Evolutionary conservation across 2,329 filamentous ascomycete genomes (phyloP), one percentile per base, ranked within the genome.

Genomic region (Lecanosticta acicola): DNA sequence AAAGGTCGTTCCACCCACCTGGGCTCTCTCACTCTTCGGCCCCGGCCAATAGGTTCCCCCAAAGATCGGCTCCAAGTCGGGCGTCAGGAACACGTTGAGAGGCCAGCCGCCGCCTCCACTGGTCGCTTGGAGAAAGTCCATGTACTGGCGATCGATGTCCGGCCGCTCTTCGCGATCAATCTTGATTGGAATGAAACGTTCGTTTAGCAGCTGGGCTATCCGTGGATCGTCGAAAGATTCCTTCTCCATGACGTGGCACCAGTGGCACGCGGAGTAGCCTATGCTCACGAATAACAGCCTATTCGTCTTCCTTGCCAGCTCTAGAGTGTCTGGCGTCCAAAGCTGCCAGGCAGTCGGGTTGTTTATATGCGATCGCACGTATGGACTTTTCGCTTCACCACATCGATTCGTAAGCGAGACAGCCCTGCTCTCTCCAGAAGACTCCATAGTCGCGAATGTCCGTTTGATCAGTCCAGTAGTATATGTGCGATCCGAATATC

Each of bases 51-150:
- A 97, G 7, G 91, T 96, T 18, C 91, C 91, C 32, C 93, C 93
- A 68, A 96, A 97, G 8, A 98, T 85, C 0, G 93, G 93, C 61
- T 95, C 84, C 19, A 97, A 77, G 56, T 94, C 84, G 0, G 93
- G 89, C 0, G 93, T 98, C 21, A 97, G 77, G 64, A 98, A 97
- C n/a, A 95, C 83, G 62, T 96, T 97, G 50, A 97, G 71, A 1
- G 93, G 93, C 90, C 93, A 97, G 32, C 93, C 93, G 8, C 89
- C 91, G 1, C 80, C 84, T 16, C 86, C 89, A 48, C 85, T 94
- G 9, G 93, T 91, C 1, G 91, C 91, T 65, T 96, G 89, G 33
- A 95, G 84, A 66, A 95, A 98, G 71, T 95, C 95, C 88, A 96
- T 96, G 67, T 97, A 97, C 54, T 97, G 90, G 51, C 86, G 83